Base-by-base conservation (phyloP, 768 basidiomycete genomes). In the Leccinum sublutescens region DNA sequence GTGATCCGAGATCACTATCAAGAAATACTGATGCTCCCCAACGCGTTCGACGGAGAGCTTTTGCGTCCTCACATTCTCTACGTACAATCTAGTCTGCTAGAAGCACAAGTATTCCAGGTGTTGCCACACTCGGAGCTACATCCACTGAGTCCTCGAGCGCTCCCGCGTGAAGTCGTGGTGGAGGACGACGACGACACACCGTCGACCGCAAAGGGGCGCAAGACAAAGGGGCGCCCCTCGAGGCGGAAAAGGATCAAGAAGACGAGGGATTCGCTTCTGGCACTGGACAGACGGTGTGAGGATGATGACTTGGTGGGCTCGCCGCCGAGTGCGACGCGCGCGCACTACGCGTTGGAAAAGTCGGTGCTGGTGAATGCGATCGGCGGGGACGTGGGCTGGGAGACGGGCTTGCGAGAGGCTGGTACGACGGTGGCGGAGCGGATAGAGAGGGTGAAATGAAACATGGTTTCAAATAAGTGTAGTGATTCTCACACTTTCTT, bases 91-190 rank as follows among this genome's bases (percentile, higher is more conserved):
- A 66, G 66, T 14, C 75, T 93, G 43, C 58, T 82, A 36, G 70
- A 78, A 33, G 78, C 78, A 27, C 68, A 76, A 14, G 77, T 77
- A 1, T 91, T 93, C 67, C 76, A 85, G 57, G 74, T 91, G 51
- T 72, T 87, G 29, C 91, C 91, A 0, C 64, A 65, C 38, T 80
- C 84, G 12, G 74, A 77, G 4, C 62, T 81, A 9, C 71, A 75
- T 25, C 74, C 88, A 0, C 75, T 82, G 66, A 85, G 82, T 65
- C 90, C 89, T 4, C 79, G 85, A n/a, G 73, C 73, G 25, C 75
- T 93, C 6, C 91, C 91, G 17, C 81, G 89, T 25, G 90, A 91
- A 64, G 73, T 84, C n/a, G 83, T 83, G 56, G 70, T 79, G 2
- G 77, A 77, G 61, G 80, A 80, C 27, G 66, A 50, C 0, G 68